Percentiles rank a stretch among this genome's conserved stretches.
Evolutionary conservation across 495 filamentous ascomycete species (phyloP).

Genomic region (Cetradonia linearis): DNA sequence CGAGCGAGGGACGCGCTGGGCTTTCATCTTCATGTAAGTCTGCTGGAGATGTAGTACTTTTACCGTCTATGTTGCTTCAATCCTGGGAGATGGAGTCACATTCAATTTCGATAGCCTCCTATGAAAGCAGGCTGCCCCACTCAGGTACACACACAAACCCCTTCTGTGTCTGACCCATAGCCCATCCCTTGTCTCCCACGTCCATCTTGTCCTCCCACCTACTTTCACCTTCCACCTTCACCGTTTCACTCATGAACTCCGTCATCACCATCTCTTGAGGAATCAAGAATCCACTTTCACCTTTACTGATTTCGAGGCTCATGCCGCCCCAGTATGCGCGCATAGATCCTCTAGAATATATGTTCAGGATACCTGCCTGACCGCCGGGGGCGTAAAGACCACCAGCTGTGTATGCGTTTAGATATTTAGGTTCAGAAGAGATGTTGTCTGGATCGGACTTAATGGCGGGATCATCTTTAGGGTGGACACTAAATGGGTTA

Average conservation of each 20-base stretch:
- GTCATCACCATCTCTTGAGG: conserved; percentile 42
- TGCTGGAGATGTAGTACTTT: neutral
- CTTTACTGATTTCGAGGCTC: conserved; percentile 26
- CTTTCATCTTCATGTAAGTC: neutral
- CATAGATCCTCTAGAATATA: conserved; percentile 41
- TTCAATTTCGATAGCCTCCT: neutral
- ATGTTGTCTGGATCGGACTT: conserved; percentile 25
- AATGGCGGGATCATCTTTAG: conserved; percentile 20
- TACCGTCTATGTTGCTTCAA: neutral
- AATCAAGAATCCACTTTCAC: conserved; percentile 27
- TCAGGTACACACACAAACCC: conserved; percentile 43
- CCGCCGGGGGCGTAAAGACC: conserved; percentile 43
- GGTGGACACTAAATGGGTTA: conserved; percentile 7
- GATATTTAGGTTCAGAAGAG: conserved; percentile 10
- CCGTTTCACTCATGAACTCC: conserved; percentile 37
- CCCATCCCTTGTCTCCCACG: conserved; percentile 34
- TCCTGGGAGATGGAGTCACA: too few species aligned
- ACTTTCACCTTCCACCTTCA: conserved; percentile 16
- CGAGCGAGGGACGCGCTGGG: neutral
- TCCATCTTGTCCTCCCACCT: conserved; percentile 19
- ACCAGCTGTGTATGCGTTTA: conserved; percentile 33
- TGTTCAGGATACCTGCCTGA: conserved; percentile 45
- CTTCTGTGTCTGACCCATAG: conserved; percentile 41
- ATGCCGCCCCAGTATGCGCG: conserved; percentile 39
- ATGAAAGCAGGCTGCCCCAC: conserved; percentile 37